Base-by-base conservation (phyloP, 371 early-diverging fungal genomes). In the Mortierella sp. region DNA sequence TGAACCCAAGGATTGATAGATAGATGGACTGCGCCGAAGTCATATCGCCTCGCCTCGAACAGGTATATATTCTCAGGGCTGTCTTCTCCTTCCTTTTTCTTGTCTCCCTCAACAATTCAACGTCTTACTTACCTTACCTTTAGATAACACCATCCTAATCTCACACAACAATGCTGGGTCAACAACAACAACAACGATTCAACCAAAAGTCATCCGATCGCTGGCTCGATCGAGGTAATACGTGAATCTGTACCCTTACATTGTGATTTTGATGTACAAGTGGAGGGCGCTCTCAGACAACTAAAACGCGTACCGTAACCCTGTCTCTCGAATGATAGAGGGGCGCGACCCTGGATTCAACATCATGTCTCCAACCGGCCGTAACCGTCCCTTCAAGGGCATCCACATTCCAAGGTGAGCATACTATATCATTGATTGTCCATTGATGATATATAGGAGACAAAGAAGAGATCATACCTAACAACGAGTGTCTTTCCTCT, bases 281-380 rank as follows among this genome's bases (percentile, higher is more conserved):
- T 54, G 54, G 16, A 54, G 7, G 3, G 4, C 4, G 0, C 18
- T 21, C 4, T 21, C 5, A 54, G 16, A 54, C 18, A 54, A 21
- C 18, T 24, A 21, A 54, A 16, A 24, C 4, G 24, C 54, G 54
- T 3, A 6, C 18, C 24, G 12, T 18, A 24, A 41, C 41, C 3
- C 16, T 38, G 2, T 65, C 8, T 21, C 7, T 4, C 6, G 29
- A 32, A 38, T 18, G 21, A 21, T 54, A 83, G 79, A 83, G 24
- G 76, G 63, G 14, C 71, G 79, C 72, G 83, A 83, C 10, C 68
- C 72, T 2, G 72, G 60, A 21, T 83, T 79, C 71, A 79, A 80
- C 32, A n/a, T 80, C 63, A 80, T 84, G 84, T 84, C 84, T 3
- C 84, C 84, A 5, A 58, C 56, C 8, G 74, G 78, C 24, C 81